Evolutionary conservation across 441 rosid genomes (phyloP).

Genomic region (Biscutella auriculata): DNA sequence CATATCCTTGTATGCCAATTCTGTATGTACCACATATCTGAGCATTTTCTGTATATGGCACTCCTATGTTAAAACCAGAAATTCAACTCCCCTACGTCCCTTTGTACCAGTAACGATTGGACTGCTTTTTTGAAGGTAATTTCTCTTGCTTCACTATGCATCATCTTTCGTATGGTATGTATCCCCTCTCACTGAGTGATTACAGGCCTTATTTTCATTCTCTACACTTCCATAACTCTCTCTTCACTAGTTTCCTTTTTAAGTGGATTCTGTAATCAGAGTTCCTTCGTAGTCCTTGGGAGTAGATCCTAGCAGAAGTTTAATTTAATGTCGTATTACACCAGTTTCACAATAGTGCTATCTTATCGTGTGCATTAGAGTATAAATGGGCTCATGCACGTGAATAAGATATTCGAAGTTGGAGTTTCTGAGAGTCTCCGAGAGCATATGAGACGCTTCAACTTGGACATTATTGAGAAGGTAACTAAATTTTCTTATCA

Average conservation of each 20-base stretch:
- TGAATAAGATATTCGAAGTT: slow-evolving; percentile 76
- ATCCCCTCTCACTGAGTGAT: not conserved
- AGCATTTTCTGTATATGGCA: slow-evolving; percentile 9
- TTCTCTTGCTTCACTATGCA: not conserved
- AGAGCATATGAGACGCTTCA: slow-evolving; percentile 53
- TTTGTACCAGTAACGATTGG: slow-evolving; percentile 71
- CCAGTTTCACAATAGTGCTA: slow-evolving; percentile 2
- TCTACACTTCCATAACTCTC: not conserved
- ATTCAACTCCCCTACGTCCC: slow-evolving; percentile 85
- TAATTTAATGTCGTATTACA: not conserved
- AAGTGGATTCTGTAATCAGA: not conserved
- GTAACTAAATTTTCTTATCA: slow-evolving; percentile 29
- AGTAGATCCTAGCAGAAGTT: not conserved
- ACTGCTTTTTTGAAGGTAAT: slow-evolving; percentile 77
- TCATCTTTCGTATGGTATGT: slow-evolving; percentile 2
- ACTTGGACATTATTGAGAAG: slow-evolving; percentile 61
- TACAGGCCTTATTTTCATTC: not conserved
- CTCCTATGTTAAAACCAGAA: slow-evolving; percentile 42
- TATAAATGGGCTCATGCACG: slow-evolving; percentile 67
- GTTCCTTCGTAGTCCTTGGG: not conserved
- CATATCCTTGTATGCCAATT: not conserved
- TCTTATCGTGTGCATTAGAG: slow-evolving; percentile 37
- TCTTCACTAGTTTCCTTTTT: slow-evolving; percentile 1
- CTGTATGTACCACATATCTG: no score
- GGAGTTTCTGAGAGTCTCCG: slow-evolving; percentile 63